phyloP scores from a whole-genome alignment of 108 stramenopile species.

The Cafeteria roenbergensis region DNA sequence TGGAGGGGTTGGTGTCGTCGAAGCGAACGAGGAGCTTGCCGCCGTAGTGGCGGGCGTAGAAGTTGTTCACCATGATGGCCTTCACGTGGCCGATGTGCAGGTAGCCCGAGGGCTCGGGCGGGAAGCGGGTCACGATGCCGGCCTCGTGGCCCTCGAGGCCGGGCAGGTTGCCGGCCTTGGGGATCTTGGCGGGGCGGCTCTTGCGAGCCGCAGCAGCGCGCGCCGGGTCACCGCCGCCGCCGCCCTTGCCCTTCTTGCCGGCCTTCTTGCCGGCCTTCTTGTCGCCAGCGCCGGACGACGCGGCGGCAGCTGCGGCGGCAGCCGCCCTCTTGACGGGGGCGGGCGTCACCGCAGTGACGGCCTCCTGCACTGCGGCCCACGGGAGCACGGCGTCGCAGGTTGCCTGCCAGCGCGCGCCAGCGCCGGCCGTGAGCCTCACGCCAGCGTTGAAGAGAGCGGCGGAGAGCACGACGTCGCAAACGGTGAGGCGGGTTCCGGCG shows the following conservation, averaged over 20 bases:
- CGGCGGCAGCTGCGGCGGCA: too few relatives aligned
- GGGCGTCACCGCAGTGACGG: too few relatives aligned
- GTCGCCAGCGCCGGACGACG: background rate
- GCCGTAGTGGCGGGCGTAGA: slow-evolving; percentile 84
- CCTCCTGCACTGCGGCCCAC: too few relatives aligned
- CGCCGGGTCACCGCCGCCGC: slow-evolving; percentile 1
- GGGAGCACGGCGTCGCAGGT: too few relatives aligned
- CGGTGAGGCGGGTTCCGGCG: too few relatives aligned
- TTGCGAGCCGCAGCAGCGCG: background rate
- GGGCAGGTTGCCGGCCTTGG: slow-evolving; percentile 18
- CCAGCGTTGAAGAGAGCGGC: too few relatives aligned
- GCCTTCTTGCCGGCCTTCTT: background rate
- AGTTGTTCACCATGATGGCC: slow-evolving; percentile 81
- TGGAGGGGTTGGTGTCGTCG: slow-evolving; percentile 98
- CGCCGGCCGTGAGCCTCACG: too few relatives aligned
- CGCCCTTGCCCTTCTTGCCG: background rate
- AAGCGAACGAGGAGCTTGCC: slow-evolving; percentile 74
- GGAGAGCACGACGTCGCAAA: too few relatives aligned
- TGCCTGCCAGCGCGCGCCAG: too few relatives aligned
- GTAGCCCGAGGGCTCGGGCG: slow-evolving; percentile 96
- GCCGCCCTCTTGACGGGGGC: too few relatives aligned
- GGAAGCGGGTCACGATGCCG: slow-evolving; percentile 81
- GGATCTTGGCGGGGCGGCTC: too few relatives aligned
- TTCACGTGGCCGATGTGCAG: slow-evolving; percentile 98
- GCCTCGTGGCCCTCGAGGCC: slow-evolving; percentile 61